Base-by-base conservation (phyloP, 805 yeast species). In the Yarrowia divulgata region DNA sequence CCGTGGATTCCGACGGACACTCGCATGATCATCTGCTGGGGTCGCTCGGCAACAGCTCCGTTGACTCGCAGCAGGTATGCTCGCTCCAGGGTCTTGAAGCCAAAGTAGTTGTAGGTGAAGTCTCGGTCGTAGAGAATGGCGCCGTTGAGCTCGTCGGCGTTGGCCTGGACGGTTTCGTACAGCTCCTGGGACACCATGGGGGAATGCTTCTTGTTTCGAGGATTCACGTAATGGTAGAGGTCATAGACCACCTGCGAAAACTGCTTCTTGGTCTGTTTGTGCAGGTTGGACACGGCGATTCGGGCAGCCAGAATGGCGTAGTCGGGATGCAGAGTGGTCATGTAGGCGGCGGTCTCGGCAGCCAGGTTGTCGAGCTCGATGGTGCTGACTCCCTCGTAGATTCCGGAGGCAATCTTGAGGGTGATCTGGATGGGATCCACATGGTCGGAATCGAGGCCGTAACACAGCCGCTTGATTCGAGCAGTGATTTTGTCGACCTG, bases 321-420 rank as follows among this genome's bases (percentile, higher is more conserved):
- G 81, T 95, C 98, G n/a, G 98, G 98, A 79, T 94, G 98, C 72
- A 91, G 86, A 13, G 98, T 94, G 70, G 98, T 93, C 97, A 95
- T 91, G 77, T 90, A 90, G 52, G 98, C 98, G 70, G 97, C 97
- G 45, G 97, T 93, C 81, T 95, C 99, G 54, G 98, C 98, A 62
- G 98, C 93, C 57, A 89, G 79, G 75, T 88, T 87, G 74, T 88
- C 93, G 71, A 90, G 82, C 79, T 95, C 98, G 71, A 90, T 85
- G 69, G 98, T 95, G 76, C 94, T 93, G 67, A 95, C 99, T 76
- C 98, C 98, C 76, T 92, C 96, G 79, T 94, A 95, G 69, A 95
- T 97, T 78, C 99, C 99, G 14, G 75, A 72, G 72, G 93, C 93
- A 74, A 94, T 96, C 77, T 97, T 86, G 80, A 95, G 98, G 29